Evolutionary conservation across 345 rosid species (phyloP).

Genomic region (Mallotus nudiflorus): DNA sequence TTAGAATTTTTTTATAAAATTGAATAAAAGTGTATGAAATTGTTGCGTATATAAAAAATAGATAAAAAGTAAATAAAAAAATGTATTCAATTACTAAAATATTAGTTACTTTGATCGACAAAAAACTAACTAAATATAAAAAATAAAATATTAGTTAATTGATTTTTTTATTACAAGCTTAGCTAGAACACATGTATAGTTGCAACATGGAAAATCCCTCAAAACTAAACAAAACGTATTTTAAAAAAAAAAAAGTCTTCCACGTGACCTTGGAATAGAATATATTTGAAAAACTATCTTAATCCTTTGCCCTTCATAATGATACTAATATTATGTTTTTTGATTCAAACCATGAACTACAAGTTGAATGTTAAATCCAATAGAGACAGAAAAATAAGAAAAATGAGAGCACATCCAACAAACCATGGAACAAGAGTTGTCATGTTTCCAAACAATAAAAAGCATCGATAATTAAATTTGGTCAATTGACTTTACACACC

Average conservation of each 20-base stretch:
- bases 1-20: too few species aligned
- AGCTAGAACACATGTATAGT: slow-evolving; percentile 34
- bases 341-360: slow-evolving; percentile 20
- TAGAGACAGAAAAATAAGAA: slow-evolving; percentile 28
- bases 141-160: slow-evolving; percentile 40
- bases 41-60: too few species aligned
- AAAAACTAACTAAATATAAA: slow-evolving; percentile 50
- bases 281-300: slow-evolving; percentile 55
- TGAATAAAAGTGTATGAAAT: too few species aligned
- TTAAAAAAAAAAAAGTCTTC: slow-evolving; percentile 41
- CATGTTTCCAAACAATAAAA: slow-evolving; percentile 7
- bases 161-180: slow-evolving; percentile 42
- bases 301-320: slow-evolving; percentile 40
- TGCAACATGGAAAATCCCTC: slow-evolving; percentile 36
- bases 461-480: too few species aligned
- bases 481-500: too few species aligned
- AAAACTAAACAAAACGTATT: slow-evolving; percentile 36
- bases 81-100: too few species aligned
- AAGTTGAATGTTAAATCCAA: slow-evolving; percentile 11
- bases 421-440: slow-evolving; percentile 40
- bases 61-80: too few species aligned
- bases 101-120: slow-evolving; percentile 30
- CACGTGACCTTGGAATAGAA: slow-evolving; percentile 73
- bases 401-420: slow-evolving; percentile 28
- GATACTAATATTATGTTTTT: slow-evolving; percentile 23